Conservation (phyloP, 2,329 filamentous ascomycete species). For the Pseudodiploospora longispora region DNA sequence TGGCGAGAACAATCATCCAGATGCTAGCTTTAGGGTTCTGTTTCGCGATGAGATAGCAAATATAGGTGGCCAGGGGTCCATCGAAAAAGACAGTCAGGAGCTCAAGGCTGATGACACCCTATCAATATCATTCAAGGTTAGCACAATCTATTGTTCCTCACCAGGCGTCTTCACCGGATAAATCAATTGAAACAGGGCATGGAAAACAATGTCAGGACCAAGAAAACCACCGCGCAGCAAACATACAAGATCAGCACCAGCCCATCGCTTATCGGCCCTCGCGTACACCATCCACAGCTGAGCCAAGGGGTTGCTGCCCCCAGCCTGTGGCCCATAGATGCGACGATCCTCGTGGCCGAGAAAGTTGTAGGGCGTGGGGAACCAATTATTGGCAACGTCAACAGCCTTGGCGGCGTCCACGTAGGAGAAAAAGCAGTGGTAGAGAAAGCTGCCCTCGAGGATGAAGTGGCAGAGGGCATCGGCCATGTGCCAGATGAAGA, state of each 20-base stretch:
- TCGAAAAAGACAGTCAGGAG: constrained; percentile 56
- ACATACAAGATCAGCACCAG: constrained; percentile 49
- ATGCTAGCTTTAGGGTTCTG: constrained; percentile 47
- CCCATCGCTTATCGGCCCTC: constrained; percentile 56
- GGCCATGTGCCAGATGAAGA: constrained; percentile 94
- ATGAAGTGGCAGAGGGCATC: constrained; percentile 86
- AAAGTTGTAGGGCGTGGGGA: constrained; percentile 44
- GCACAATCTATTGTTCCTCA: not conserved
- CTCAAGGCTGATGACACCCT: constrained; percentile 56
- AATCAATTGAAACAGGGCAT: no score
- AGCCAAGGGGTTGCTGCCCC: constrained; percentile 45
- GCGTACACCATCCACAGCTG: constrained; percentile 64
- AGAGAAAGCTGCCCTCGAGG: constrained; percentile 86
- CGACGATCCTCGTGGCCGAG: constrained; percentile 37
- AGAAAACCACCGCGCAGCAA: not conserved
- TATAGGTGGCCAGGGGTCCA: constrained; percentile 50
- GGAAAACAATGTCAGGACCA: not conserved
- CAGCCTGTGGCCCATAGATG: constrained; percentile 51
- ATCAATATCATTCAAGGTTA: not conserved
- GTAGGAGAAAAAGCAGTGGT: constrained; percentile 79
- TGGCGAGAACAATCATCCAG: constrained; percentile 57
- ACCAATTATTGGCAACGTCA: constrained; percentile 25
- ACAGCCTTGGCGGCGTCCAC: constrained; percentile 23
- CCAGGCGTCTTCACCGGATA: not conserved
- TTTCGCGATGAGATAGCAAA: constrained; percentile 53